A percentile compares a stretch with the other conserved stretches of the same genome.
phyloP scores from a whole-genome alignment of 805 yeast genomes.

The Huiozyma sinensis region DNA sequence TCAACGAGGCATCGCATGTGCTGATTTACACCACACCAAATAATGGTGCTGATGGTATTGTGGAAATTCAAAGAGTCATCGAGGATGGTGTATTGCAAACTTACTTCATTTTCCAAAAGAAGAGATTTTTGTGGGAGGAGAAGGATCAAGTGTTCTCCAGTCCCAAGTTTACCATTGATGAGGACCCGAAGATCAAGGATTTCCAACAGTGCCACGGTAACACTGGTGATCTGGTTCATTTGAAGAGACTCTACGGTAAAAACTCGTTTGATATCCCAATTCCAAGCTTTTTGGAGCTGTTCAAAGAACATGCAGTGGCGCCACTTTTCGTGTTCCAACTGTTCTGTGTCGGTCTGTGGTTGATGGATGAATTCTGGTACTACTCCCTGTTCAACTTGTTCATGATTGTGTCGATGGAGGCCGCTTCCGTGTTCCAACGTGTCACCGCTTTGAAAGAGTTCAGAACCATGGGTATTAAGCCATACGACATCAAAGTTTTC shows the following conservation, averaged over 20 bases:
- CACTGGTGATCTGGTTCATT: conserved; percentile 39
- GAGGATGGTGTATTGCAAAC: conserved; percentile 51
- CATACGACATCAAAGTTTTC: conserved; percentile 64
- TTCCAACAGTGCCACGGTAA: conserved; percentile 50
- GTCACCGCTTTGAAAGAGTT: conserved; percentile 90
- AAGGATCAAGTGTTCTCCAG: conserved; percentile 54
- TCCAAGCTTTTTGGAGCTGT: conserved; percentile 81
- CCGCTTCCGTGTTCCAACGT: conserved; percentile 91
- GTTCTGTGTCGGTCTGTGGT: conserved; percentile 91
- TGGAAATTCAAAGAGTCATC: conserved; percentile 42
- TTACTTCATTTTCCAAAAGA: conserved; percentile 81
- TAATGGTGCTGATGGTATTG: conserved; percentile 77
- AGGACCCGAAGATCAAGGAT: conserved; percentile 42
- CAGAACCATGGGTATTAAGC: conserved; percentile 94
- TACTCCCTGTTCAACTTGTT: conserved; percentile 82
- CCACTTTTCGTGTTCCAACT: conserved; percentile 96
- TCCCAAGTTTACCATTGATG: conserved; percentile 60
- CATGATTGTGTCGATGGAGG: conserved; percentile 88
- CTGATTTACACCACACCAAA: conserved; percentile 75
- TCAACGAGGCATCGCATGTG: conserved; percentile 60
- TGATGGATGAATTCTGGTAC: conserved; percentile 95
- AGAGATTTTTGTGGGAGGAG: conserved; percentile 67
- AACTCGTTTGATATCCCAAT: conserved; percentile 91
- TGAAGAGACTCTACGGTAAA: conserved; percentile 59
- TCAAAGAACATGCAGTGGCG: conserved; percentile 96